A percentile compares a stretch with the other conserved stretches of the same genome.
These are phyloP conservation scores for Desmodesmus armatus DNA, from an alignment of 139 green algal species.

Conservation along the genomic window DNA sequence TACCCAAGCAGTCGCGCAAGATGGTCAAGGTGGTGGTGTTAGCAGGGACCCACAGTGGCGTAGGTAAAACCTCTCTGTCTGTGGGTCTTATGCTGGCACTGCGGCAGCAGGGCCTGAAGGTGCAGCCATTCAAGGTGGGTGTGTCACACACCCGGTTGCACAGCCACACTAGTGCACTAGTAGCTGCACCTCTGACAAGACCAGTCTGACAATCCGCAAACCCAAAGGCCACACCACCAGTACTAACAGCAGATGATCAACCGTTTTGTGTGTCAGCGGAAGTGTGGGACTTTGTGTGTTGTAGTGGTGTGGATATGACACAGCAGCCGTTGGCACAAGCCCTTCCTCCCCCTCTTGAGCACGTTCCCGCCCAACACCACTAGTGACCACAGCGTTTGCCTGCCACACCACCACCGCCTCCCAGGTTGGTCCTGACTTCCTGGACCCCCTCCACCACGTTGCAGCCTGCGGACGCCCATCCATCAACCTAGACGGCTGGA, in stretches of 20 bases:
- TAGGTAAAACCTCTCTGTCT: conserved; percentile 84
- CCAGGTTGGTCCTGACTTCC: conserved; percentile 52
- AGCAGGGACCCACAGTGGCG: conserved; percentile 77
- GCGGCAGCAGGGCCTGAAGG: conserved; percentile 50
- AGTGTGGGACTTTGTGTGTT: too few species aligned
- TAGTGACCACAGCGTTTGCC: not conserved
- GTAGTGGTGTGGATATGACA: too few species aligned
- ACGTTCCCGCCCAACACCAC: too few species aligned
- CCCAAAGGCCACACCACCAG: too few species aligned
- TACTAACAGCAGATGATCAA: too few species aligned
- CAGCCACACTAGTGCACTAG: not conserved
- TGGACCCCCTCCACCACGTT: conserved; percentile 49
- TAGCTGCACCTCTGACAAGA: not conserved
- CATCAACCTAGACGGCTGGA: conserved; percentile 90
- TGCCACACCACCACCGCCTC: too few species aligned
- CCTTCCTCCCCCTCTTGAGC: too few species aligned
- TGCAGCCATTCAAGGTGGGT: conserved; percentile 38
- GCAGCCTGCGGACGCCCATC: conserved; percentile 75
- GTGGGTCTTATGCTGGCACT: conserved; percentile 77
- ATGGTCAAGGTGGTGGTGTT: conserved; percentile 73
- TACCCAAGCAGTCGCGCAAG: too few species aligned
- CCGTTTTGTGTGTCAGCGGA: too few species aligned
- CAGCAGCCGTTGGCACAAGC: too few species aligned
- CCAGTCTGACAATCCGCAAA: too few species aligned
- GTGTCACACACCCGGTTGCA: too few species aligned